Conservation (phyloP, 148 eudicot species). For the Heliosperma pusillum region DNA sequence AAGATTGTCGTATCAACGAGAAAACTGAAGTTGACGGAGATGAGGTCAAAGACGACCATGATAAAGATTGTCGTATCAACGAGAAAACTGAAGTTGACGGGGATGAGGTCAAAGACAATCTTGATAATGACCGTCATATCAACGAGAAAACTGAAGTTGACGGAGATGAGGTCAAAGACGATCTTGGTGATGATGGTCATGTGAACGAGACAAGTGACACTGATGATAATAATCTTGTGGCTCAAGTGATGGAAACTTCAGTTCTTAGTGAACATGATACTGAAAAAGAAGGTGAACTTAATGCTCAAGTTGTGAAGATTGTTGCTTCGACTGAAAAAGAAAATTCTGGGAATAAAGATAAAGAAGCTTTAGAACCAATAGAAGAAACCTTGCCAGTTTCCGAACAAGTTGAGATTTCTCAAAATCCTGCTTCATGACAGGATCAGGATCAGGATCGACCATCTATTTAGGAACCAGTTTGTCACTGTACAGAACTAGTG, state of each 20-base stretch:
- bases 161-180: slow-evolving; percentile 9
- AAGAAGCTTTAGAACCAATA: slow-evolving; percentile 9
- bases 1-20: too few relatives aligned
- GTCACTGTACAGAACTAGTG: slow-evolving; percentile 29
- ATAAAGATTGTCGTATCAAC: not conserved
- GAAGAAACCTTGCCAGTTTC: slow-evolving; percentile 1
- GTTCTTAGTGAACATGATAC: slow-evolving; percentile 11
- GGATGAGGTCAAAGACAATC: slow-evolving; percentile 16
- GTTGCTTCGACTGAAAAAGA: slow-evolving; percentile 12
- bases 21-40: not conserved
- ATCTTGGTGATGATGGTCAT: not conserved
- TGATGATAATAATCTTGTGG: slow-evolving; percentile 19
- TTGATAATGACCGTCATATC: slow-evolving; percentile 14
- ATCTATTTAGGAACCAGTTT: not conserved
- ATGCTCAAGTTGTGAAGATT: slow-evolving; percentile 7
- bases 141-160: slow-evolving; percentile 19
- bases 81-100: not conserved
- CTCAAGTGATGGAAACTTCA: not conserved
- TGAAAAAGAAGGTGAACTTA: slow-evolving; percentile 6
- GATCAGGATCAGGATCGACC: not conserved
- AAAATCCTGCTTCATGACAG: slow-evolving; percentile 6
- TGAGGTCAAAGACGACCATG: slow-evolving; percentile 12
- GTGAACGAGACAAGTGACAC: slow-evolving; percentile 21
- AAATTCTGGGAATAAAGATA: slow-evolving; percentile 17
- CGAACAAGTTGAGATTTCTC: not conserved